Evolutionary conservation across 208 protist species (phyloP).

Genomic region (Crithidia thermophila): DNA sequence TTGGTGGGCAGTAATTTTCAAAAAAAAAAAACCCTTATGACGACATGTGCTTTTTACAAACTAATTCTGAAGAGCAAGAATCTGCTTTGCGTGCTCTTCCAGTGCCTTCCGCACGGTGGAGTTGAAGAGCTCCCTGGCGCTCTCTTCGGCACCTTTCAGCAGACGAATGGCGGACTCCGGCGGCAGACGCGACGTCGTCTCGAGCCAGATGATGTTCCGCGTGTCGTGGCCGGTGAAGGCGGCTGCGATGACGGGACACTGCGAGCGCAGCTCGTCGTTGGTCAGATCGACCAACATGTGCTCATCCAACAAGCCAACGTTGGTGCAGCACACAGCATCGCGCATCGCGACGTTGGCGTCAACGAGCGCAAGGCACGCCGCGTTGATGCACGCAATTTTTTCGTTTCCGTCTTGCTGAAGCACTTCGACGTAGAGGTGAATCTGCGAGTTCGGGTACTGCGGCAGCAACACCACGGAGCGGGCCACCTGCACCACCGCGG

Average conservation of each 20-base stretch:
- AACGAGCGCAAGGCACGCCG: slow-evolving; percentile 85
- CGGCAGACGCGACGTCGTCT: slow-evolving; percentile 64
- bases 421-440: slow-evolving; percentile 85
- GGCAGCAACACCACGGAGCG: slow-evolving; percentile 76
- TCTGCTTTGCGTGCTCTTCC: slow-evolving; percentile 58
- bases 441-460: slow-evolving; percentile 89
- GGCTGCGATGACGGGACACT: slow-evolving; percentile 67
- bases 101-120: slow-evolving; percentile 44
- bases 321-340: slow-evolving; percentile 68
- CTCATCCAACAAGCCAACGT: slow-evolving; percentile 69
- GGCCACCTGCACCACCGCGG: slow-evolving; percentile 70
- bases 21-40: too few species aligned
- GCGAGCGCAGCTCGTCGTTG: slow-evolving; percentile 73
- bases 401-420: slow-evolving; percentile 83
- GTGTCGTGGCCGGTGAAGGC: slow-evolving; percentile 71
- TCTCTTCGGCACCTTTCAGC: slow-evolving; percentile 58
- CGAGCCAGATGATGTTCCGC: slow-evolving; percentile 78
- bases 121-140: slow-evolving; percentile 44
- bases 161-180: slow-evolving; percentile 57
- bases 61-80: slow-evolving; percentile 47
- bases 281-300: slow-evolving; percentile 79
- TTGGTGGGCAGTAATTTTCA: too few species aligned
- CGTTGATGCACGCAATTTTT: slow-evolving; percentile 86
- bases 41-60: background rate
- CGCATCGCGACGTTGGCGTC: slow-evolving; percentile 87